Base-by-base conservation (phyloP, 306 rosid species). In the Comarum palustre region DNA sequence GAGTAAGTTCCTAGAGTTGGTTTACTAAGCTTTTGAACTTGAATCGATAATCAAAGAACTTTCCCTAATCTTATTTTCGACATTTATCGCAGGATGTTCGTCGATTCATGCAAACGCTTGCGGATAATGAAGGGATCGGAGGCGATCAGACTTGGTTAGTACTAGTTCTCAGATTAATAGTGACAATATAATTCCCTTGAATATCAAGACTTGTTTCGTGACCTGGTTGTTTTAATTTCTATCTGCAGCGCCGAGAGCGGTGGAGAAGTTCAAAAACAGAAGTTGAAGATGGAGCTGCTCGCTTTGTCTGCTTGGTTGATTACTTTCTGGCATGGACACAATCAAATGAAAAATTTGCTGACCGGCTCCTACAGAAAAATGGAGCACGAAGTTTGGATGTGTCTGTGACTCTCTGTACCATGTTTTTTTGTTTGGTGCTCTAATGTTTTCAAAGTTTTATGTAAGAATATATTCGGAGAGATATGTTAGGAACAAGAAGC, bases 61-160 rank as follows among this genome's bases (percentile, higher is more conserved):
- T 41, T 42, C 31, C 14, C 31, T 72, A 17, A 72, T 17, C 19
- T 42, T 58, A 19, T 19, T 15, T 55, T 19, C n/a, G n/a, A 29
- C 8, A 15, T 60, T 46, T 43, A 38, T 45, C 14, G 32, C 84
- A 90, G 96, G 46, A 90, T 90, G 93, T 90, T 90, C 46, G 96
- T 90, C 50, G 78, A 77, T 42, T 86, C 93, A 0, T 90, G 96
- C 91, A 88, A 84, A 73, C 92, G 96, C 48, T 84, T 90, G 19
- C 87, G 93, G 45, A 86, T 90, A 76, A 88, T 90, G 96, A 92
- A 90, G 77, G 95, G 94, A 63, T 92, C 96, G 4, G 98, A 90
- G 57, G 96, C 98, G 20, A 88, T 90, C 5, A 96, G 98, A 39
- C 90, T 90, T 17, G 98, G 96, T 88, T 27, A 73, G 82, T 70